A percentile compares a stretch with the other conserved stretches of the same genome.
These are phyloP conservation scores for Chalciporus sphaerocephalus DNA, from an alignment of 768 basidiomycete genomes.

Conservation along the genomic window DNA sequence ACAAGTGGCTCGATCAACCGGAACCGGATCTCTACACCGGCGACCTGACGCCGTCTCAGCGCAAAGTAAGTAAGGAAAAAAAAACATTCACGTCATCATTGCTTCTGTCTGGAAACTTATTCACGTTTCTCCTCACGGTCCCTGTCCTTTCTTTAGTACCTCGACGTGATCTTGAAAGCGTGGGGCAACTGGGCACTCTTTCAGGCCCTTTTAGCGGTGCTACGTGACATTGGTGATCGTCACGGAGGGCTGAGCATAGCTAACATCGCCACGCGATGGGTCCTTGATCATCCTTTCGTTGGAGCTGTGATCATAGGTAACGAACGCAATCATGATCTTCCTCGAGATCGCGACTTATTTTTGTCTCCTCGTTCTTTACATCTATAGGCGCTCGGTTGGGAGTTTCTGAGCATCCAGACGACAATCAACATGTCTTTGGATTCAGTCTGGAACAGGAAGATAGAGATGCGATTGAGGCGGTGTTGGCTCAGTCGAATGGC, in stretches of 20 bases:
- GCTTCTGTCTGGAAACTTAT: neutral
- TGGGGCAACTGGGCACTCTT: slow-evolving; percentile 81
- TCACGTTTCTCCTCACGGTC: neutral
- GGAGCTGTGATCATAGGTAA: slow-evolving; percentile 77
- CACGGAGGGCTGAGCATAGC: slow-evolving; percentile 66
- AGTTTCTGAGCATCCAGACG: slow-evolving; percentile 66
- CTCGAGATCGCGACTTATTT: slow-evolving; percentile 3
- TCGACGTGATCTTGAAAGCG: slow-evolving; percentile 73
- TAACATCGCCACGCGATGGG: slow-evolving; percentile 80
- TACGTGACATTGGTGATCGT: slow-evolving; percentile 62
- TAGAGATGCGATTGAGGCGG: slow-evolving; percentile 55
- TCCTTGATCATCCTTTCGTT: slow-evolving; percentile 71
- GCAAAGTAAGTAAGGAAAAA: slow-evolving; percentile 54
- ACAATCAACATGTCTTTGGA: slow-evolving; percentile 60
- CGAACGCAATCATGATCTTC: slow-evolving; percentile 3
- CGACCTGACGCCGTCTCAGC: slow-evolving; percentile 72
- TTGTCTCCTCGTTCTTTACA: neutral
- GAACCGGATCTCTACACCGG: slow-evolving; percentile 71
- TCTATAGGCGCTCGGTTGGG: slow-evolving; percentile 67
- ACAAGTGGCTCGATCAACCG: slow-evolving; percentile 63
- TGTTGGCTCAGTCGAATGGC: slow-evolving; percentile 60
- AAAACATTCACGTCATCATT: neutral
- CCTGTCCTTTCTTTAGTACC: slow-evolving; percentile 50
- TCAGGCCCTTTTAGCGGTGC: slow-evolving; percentile 55
- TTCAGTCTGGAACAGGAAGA: slow-evolving; percentile 57